Base-by-base conservation (phyloP, 1,284 basidiomycete genomes). In the Fomitiporia mediterranea region DNA sequence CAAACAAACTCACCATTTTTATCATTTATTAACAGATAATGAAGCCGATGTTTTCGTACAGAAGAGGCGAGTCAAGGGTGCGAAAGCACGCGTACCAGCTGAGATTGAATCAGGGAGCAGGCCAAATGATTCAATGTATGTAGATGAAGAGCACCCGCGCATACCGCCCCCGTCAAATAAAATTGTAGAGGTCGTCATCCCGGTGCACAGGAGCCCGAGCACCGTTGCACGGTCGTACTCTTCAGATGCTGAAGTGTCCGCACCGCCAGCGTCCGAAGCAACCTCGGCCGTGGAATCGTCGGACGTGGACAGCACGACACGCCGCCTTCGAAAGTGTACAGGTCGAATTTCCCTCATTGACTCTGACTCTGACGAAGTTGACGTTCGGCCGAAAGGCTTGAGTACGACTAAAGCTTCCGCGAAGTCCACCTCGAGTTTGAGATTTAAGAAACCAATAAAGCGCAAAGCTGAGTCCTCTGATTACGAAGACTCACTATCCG, bases 21-120 rank as follows among this genome's bases (percentile, higher is more conserved):
- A 47, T 49, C 17, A 57, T 35, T 15, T 40, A 40, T 44, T 48
- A 13, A 37, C 27, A 79, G 76, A 73, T 62, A 75, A 76, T 47
- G 77, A 77, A 59, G 74, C 76, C 4, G 71, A 75, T 13, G 69
- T 73, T 21, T 74, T 80, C 43, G 74, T 78, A 0, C 72, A 74
- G 3, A 80, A 81, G 15, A 91, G 89, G 65, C 80, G 89, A 23
- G 72, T 90, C 40, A 87, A 84, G 65, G 90, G 89, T 47, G 86
- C 84, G 67, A 74, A 77, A 4, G 88, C 87, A 65, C 79, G 80
- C 43, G 76, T 84, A 21, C 80, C 81, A 19, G 79, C 72, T 0
- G 74, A 75, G 51, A 64, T 59, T 4, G 66, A 73, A 56, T 62
- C 38, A 23, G 54, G 38, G 4, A 55, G 46, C n/a, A 38, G 19